phyloP scores from a whole-genome alignment of 257 asterid species.

The Penstemon davidsonii region DNA sequence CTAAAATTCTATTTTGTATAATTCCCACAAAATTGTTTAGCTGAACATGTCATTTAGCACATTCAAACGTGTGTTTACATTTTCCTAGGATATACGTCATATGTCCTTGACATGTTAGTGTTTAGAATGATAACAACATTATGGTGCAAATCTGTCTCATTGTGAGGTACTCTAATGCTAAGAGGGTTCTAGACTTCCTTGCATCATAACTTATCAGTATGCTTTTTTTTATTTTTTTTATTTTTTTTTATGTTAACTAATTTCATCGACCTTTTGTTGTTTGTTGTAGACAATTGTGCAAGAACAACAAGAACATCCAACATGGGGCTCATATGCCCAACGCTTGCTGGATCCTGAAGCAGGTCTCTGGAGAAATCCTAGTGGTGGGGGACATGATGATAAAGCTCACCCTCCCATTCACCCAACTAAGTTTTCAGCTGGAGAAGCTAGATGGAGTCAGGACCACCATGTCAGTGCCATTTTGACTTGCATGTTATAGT shows the following conservation, averaged over 20 bases:
- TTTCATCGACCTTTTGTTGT: constrained; percentile 26
- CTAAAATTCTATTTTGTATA: constrained; percentile 1
- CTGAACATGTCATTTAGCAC: constrained; percentile 1
- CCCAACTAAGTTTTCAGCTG: constrained; percentile 93
- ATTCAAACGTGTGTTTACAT: background rate
- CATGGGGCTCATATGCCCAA: constrained; percentile 91
- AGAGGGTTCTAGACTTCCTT: background rate
- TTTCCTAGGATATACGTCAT: background rate
- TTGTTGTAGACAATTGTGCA: constrained; percentile 70
- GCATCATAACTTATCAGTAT: background rate
- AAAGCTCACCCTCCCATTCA: constrained; percentile 99
- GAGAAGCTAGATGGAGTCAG: constrained; percentile 90
- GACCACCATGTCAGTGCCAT: constrained; percentile 84
- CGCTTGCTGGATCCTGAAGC: constrained; percentile 78
- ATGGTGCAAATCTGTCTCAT: constrained; percentile 19
- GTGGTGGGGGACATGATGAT: constrained; percentile 94
- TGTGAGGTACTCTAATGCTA: background rate
- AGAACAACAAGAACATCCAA: constrained; percentile 87
- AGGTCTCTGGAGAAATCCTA: constrained; percentile 87
- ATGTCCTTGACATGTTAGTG: constrained; percentile 13
- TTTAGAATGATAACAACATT: constrained; percentile 13
- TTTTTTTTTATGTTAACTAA: background rate
- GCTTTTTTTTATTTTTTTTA: background rate
- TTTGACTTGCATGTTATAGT: constrained; percentile 18
- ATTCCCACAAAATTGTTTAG: constrained; percentile 9